Base-by-base conservation (phyloP, 2,329 filamentous ascomycete genomes). In the Pochonia chlamydosporia region DNA sequence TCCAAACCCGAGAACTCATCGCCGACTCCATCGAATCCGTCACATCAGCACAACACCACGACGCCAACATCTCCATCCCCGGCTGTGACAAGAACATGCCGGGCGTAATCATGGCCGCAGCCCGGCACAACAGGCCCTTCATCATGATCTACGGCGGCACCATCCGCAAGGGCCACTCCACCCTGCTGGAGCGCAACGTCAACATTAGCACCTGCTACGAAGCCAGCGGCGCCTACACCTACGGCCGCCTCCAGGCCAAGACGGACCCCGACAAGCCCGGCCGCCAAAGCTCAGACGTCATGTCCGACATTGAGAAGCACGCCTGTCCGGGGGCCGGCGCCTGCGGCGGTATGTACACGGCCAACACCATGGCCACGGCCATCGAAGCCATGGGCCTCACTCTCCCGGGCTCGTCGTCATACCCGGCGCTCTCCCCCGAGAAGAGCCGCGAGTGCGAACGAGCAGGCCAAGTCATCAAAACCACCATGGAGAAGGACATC, bases 51-150 rank as follows among this genome's bases (percentile, higher is more conserved):
- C 91, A 96, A 64, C 86, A 87, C 57, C 89, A 96, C 66, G 92
- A 96, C 63, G 92, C 90, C 49, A 95, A 91, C 65, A 91, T 96
- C 63, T 84, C 88, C 25, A 92, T 96, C 56, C 90, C 92, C 0
- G 91, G 91, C 10, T 96, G 91, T 65, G 91, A 96, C 72, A 96
- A 96, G 79, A 96, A 96, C 66, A 96, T 96, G 92, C 91, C 91
- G 0, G 91, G 91, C 53, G 85, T 88, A 14, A 75, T 93, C 53
- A 96, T 96, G 84, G 90, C 87, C 1, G 90, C 93, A 61, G 89
- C 88, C 13, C 81, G 92, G 48, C 89, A 95, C 69, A 96, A 96
- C 68, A 80, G 92, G 9, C 92, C 92, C 4, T 93, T 89, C 41
- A 74, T 96, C 62, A 96, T 96, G 90, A 85, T 97, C 50, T 97